phyloP scores from a whole-genome alignment of 148 eudicot genomes.

The Amaranthus palmeri region DNA sequence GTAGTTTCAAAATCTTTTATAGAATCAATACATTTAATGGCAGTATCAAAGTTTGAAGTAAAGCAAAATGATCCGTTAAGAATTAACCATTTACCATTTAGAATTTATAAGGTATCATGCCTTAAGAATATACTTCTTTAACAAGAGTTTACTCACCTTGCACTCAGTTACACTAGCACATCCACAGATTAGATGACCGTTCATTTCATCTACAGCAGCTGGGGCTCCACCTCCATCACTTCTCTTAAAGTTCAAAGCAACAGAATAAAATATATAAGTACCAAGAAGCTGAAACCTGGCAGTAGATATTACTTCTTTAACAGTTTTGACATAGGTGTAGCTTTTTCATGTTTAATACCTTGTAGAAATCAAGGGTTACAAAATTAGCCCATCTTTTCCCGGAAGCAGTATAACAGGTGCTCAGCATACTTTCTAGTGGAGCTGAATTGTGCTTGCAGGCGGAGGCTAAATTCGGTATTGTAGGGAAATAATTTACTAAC shows the following conservation, averaged over 20 bases:
- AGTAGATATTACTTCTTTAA: not conserved
- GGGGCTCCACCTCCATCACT: constrained; percentile 97
- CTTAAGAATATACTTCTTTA: too few relatives aligned
- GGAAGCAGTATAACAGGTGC: constrained; percentile 58
- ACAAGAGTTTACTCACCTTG: constrained; percentile 54
- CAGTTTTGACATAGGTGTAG: constrained; percentile 1
- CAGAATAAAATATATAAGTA: not conserved
- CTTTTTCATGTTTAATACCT: constrained; percentile 37
- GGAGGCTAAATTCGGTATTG: constrained; percentile 40
- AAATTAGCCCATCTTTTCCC: constrained; percentile 92
- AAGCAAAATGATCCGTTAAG: not conserved
- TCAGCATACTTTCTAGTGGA: constrained; percentile 50
- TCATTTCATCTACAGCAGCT: constrained; percentile 78
- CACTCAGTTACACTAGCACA: constrained; percentile 56
- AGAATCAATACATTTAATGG: not conserved
- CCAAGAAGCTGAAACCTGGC: not conserved
- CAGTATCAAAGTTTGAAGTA: not conserved
- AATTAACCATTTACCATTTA: not conserved
- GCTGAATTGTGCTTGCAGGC: constrained; percentile 83
- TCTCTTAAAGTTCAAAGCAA: constrained; percentile 44
- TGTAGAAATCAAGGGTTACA: constrained; percentile 86
- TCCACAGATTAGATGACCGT: constrained; percentile 78
- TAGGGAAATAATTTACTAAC: constrained; percentile 66
- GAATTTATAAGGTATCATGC: too few relatives aligned
- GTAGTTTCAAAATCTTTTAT: too few relatives aligned